Base-by-base conservation (phyloP, 2,329 filamentous ascomycete species). In the Epichloe gansuensis region DNA sequence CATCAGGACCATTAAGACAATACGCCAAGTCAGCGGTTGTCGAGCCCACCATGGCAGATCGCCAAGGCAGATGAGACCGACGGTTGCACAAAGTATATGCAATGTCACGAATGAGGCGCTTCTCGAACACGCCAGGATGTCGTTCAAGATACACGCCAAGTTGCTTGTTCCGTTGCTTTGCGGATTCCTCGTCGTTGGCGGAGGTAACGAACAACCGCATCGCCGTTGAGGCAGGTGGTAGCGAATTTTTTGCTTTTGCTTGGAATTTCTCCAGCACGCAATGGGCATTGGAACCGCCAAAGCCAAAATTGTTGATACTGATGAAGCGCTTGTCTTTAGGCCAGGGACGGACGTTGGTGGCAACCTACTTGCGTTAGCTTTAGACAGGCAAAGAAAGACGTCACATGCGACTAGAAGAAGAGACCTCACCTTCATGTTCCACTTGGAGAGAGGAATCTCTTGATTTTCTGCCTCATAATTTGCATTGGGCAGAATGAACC, bases 281-380 rank as follows among this genome's bases (percentile, higher is more conserved):
- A 56, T 74, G 72, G 4, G 68, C 70, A 56, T 75, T 75, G 13
- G 72, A 70, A 43, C 66, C 71, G 21, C 70, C 72, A 42, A 70
- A 74, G 2, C 73, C 72, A 50, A 76, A 76, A 53, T 65, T 70
- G 60, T 76, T 76, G 53, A 77, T 64, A 55, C 73, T 75, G 53
- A 75, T 68, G 57, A 71, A 74, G 55, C 71, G 71, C 65, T 76
- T 76, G 43, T 68, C 67, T 44, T 63, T 66, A 0, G 73, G 74
- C 70, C 72, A 76, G 0, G 72, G 73, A 1, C 68, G 64, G 25
- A 31, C 23, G 12, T 4, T 31, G 15, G 25, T 45, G 25, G 42
- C 42, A 9, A 45, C 25, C 25, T 45, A 13, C 4, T 31, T 13
- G 8, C 13, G 4, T 45, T 45, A 27, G 23, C 23, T 15, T 9